These are phyloP conservation scores for Poronia punctata DNA, from an alignment of 495 filamentous ascomycete species.

Conservation along the genomic window DNA sequence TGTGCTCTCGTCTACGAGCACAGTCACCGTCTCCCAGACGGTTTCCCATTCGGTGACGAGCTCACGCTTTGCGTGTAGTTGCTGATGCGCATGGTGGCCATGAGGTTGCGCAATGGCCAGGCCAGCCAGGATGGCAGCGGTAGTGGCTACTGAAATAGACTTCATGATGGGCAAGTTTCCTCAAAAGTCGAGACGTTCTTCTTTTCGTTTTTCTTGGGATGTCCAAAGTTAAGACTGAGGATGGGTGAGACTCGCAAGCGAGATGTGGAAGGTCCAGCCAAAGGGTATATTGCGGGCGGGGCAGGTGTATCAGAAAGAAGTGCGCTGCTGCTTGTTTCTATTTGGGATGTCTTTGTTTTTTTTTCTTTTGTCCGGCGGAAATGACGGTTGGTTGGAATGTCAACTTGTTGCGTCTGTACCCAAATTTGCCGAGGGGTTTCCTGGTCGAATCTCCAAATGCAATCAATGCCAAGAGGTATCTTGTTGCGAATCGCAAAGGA, in stretches of 20 bases:
- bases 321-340: background rate
- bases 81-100: constrained; percentile 31
- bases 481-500: constrained; percentile 19
- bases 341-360: constrained; percentile 2
- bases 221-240: background rate
- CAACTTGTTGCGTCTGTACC: too few relatives aligned
- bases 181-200: background rate
- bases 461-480: constrained; percentile 1
- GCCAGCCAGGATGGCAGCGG: constrained; percentile 35
- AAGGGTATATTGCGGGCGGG: constrained; percentile 8
- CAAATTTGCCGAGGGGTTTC: too few relatives aligned
- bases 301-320: constrained; percentile 7
- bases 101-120: constrained; percentile 38
- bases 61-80: constrained; percentile 31
- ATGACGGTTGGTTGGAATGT: too few relatives aligned
- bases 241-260: constrained; percentile 1
- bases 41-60: constrained; percentile 42
- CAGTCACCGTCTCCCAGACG: constrained; percentile 42
- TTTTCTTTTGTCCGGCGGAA: too few relatives aligned
- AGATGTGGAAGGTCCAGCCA: constrained; percentile 11
- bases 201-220: background rate
- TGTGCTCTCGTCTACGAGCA: constrained; percentile 34
- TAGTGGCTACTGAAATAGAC: constrained; percentile 31
- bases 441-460: too few relatives aligned
- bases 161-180: constrained; percentile 36